Percentiles rank a stretch among this genome's conserved stretches.
Evolutionary conservation across 192 early-diverging fungal species (phyloP).

Genomic region (Podila clonocystis): DNA sequence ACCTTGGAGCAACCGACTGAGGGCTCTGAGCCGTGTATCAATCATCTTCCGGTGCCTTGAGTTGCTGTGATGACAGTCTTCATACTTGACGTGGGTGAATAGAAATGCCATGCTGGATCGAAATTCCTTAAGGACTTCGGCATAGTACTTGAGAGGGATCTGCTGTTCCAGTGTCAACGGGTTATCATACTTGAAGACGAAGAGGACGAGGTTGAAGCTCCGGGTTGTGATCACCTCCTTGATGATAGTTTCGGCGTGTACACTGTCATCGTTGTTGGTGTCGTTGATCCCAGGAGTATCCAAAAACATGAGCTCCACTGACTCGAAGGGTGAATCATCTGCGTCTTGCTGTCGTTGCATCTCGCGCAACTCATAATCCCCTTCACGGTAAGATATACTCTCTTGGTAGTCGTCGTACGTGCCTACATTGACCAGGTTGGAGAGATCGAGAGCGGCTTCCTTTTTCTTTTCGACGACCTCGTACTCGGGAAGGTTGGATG

Average conservation of each 20-base stretch:
- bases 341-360: not conserved
- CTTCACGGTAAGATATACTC: no score
- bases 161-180: not conserved
- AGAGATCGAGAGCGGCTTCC: not conserved
- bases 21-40: not conserved
- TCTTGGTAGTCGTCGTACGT: not conserved
- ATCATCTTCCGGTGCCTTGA: not conserved
- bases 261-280: not conserved
- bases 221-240: not conserved
- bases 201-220: not conserved
- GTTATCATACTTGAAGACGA: not conserved
- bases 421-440: not conserved
- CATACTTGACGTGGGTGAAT: not conserved
- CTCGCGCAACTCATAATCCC: not conserved
- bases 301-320: not conserved
- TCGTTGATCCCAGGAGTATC: not conserved
- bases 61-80: not conserved
- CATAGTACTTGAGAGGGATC: not conserved
- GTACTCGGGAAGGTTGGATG: not conserved
- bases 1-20: not conserved
- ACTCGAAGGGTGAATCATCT: not conserved
- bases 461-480: not conserved
- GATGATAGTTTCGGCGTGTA: not conserved
- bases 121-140: not conserved
- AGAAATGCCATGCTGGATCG: not conserved